Evolutionary conservation across 208 protist genomes (phyloP), one percentile per base, ranked within the genome.

Genomic region (Trichomonas vaginalis): DNA sequence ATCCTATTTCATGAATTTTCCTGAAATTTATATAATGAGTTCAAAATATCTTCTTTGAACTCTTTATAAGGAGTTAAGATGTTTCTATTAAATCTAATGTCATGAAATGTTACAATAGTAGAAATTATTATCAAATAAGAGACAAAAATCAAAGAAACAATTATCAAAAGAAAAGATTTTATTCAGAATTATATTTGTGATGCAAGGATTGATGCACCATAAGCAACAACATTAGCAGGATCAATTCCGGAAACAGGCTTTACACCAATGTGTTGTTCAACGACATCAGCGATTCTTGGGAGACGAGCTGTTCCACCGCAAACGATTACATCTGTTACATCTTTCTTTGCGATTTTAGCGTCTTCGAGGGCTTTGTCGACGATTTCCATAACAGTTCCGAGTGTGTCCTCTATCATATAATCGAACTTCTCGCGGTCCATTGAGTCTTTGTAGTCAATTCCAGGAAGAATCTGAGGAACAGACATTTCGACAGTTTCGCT

Each of bases 171-270:
- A n/a, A n/a, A n/a, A n/a, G n/a, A n/a, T n/a, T n/a, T n/a, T n/a
- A n/a, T n/a, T n/a, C n/a, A n/a, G n/a, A n/a, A n/a, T n/a, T n/a
- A n/a, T n/a, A n/a, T n/a, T n/a, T n/a, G n/a, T n/a, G n/a, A n/a
- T 56, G 49, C 15, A 56, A 56, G 49, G 8, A 21, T 56, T 15
- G 99, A 98, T 2, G 99, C 99, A 96, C 99, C 99, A 96, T 98
- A 98, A 17, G 99, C 99, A 42, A 99, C 99, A 46, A 98, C 98
- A 97, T 95, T 61, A 96, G 97, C 96, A 42, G 96, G 96, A 95
- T 97, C 97, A 80, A 97, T 96, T 12, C 46, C 87, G 35, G 17
- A 27, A 39, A 80, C 96, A 39, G 95, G 96, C 51, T 82, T 49
- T 86, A 97, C 97, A 23, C 97, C 97, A 6, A 97, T 9, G 35